A percentile compares a stretch with the other conserved stretches of the same genome.
These are phyloP conservation scores for Coemansia sp. DNA, from an alignment of 192 early-diverging fungal genomes.

Conservation along the genomic window DNA sequence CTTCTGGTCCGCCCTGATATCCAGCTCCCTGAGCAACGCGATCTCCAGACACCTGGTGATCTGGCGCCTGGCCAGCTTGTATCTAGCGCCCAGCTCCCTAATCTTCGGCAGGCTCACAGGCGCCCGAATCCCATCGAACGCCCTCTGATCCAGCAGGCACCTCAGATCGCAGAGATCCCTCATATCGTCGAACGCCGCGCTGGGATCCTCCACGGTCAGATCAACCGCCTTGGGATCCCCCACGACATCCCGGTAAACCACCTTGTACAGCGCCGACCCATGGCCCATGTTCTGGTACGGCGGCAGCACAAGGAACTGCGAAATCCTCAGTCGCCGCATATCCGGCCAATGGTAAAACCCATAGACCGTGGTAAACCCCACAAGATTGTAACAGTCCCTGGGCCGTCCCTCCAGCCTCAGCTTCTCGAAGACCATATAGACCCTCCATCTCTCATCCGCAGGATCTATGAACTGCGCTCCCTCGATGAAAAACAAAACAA, in stretches of 20 bases:
- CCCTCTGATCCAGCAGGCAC: constrained; percentile 55
- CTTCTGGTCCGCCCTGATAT: constrained; percentile 50
- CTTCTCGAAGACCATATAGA: constrained; percentile 62
- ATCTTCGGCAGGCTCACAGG: constrained; percentile 59
- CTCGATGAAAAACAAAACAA: constrained; percentile 85
- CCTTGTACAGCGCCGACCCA: constrained; percentile 69
- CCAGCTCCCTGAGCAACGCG: constrained; percentile 58
- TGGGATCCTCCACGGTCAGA: constrained; percentile 85
- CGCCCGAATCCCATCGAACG: constrained; percentile 59
- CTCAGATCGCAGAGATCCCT: constrained; percentile 82
- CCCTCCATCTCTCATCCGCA: constrained; percentile 79
- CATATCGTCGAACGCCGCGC: constrained; percentile 81
- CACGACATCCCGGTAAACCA: constrained; percentile 51
- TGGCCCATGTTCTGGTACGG: constrained; percentile 82
- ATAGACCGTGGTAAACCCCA: constrained; percentile 85
- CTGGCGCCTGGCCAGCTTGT: constrained; percentile 82
- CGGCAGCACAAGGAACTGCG: constrained; percentile 93
- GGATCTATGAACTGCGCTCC: constrained; percentile 84
- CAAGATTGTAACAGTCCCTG: constrained; percentile 58
- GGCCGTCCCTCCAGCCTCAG: constrained; percentile 42
- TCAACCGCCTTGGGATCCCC: constrained; percentile 24
- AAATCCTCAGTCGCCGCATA: constrained; percentile 76
- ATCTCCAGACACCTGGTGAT: constrained; percentile 81
- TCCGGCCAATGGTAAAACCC: constrained; percentile 83
- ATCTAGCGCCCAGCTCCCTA: constrained; percentile 54